Percentiles rank a stretch among this genome's conserved stretches.
phyloP scores from a whole-genome alignment of 2,329 filamentous ascomycete species.

The Colletotrichum tofieldiae region DNA sequence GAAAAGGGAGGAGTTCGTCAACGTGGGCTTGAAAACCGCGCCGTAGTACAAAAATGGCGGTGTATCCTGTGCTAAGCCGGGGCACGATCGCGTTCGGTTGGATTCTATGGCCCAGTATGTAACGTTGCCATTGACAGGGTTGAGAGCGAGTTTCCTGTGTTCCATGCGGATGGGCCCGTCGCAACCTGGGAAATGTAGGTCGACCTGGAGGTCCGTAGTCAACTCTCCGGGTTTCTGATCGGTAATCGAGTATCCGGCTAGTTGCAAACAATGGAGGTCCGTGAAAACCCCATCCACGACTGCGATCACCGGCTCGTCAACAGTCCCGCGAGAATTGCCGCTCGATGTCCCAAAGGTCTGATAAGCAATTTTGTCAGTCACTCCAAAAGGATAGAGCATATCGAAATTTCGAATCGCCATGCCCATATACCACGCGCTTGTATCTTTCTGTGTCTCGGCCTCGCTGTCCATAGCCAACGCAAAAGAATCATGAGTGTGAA shows the following conservation, averaged over 20 bases:
- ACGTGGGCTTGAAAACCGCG: not conserved
- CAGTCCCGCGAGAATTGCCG: conserved; percentile 1
- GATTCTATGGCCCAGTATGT: not conserved
- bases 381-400: conserved; percentile 17
- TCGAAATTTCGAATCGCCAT: conserved; percentile 5
- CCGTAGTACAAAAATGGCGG: conserved; percentile 18
- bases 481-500: conserved; percentile 19
- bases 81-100: conserved; percentile 8
- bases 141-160: not conserved
- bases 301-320: conserved; percentile 1
- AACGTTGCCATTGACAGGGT: not conserved
- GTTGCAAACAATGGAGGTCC: conserved; percentile 14
- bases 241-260: conserved; percentile 3
- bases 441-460: not conserved
- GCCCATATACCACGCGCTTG: conserved; percentile 8
- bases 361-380: conserved; percentile 8
- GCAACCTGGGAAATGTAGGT: conserved; percentile 24
- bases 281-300: conserved; percentile 23
- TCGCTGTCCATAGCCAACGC: not conserved
- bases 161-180: not conserved
- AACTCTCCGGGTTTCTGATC: not conserved
- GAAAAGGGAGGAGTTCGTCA: conserved; percentile 1
- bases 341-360: conserved; percentile 10
- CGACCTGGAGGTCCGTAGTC: not conserved
- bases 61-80: conserved; percentile 5